phyloP scores from a whole-genome alignment of 2,329 filamentous ascomycete species.

The Xylaria sp. region DNA sequence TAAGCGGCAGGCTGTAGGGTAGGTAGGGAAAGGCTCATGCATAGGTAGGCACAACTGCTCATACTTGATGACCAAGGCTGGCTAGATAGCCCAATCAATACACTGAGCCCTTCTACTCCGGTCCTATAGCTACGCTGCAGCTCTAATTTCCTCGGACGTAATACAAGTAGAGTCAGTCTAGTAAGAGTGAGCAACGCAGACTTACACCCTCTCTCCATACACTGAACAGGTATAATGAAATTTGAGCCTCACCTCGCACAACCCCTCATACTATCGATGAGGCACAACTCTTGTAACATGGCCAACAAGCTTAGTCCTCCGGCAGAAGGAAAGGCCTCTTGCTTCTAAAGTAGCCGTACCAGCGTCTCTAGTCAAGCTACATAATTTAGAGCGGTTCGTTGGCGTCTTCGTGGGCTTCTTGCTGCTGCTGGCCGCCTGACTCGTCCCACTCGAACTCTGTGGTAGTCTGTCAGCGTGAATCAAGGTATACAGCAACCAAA shows the following conservation, averaged over 20 bases:
- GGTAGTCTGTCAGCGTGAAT: slow-evolving; percentile 19
- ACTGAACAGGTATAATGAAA: not conserved
- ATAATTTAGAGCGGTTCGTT: slow-evolving; percentile 30
- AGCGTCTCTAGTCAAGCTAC: not conserved
- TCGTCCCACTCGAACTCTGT: slow-evolving; percentile 52
- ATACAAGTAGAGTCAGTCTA: not conserved
- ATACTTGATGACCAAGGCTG: not conserved
- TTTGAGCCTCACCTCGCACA: not conserved
- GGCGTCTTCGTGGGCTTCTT: slow-evolving; percentile 37
- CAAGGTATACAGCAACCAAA: slow-evolving; percentile 1
- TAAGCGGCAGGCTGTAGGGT: slow-evolving; percentile 7
- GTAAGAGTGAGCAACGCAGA: not conserved
- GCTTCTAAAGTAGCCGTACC: not conserved
- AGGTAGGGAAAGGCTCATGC: not conserved
- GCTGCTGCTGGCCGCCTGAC: slow-evolving; percentile 37
- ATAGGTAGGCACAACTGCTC: not conserved
- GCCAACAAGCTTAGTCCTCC: not conserved
- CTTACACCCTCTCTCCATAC: not conserved
- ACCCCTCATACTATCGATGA: not conserved
- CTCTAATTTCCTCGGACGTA: not conserved
- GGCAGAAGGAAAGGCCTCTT: not conserved
- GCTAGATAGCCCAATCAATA: not conserved
- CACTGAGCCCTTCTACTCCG: too few species aligned
- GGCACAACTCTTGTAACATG: not conserved
- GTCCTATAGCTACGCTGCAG: too few species aligned